Conservation (phyloP, 2,329 filamentous ascomycete species). For the Stachybotrys chartarum region DNA sequence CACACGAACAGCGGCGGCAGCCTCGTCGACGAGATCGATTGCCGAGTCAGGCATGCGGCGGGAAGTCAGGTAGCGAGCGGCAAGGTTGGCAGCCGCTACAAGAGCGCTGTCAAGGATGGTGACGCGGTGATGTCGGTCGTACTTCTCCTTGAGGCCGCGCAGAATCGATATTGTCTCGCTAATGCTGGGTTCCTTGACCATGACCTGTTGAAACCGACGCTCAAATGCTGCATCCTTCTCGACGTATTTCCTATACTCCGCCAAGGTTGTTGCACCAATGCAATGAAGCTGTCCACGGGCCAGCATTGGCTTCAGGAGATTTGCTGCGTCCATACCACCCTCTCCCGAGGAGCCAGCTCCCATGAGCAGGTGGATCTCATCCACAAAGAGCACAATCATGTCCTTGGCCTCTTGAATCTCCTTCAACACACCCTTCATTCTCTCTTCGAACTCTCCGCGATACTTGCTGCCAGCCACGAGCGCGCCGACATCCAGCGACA, state of each 20-base stretch:
- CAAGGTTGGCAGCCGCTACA: slow-evolving; percentile 83
- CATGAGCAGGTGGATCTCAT: slow-evolving; percentile 98
- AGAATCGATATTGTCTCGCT: slow-evolving; percentile 93
- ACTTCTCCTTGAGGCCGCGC: slow-evolving; percentile 95
- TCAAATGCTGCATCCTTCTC: slow-evolving; percentile 98
- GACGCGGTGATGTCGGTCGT: slow-evolving; percentile 97
- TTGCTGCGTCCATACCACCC: slow-evolving; percentile 97
- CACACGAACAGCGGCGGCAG: slow-evolving; percentile 91
- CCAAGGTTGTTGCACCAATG: slow-evolving; percentile 91
- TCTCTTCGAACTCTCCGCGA: slow-evolving; percentile 95
- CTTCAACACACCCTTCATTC: slow-evolving; percentile 98
- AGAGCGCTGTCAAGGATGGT: slow-evolving; percentile 93
- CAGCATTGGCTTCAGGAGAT: slow-evolving; percentile 96
- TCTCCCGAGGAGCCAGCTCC: slow-evolving; percentile 90
- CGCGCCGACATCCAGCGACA: slow-evolving; percentile 91
- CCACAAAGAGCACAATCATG: slow-evolving; percentile 95
- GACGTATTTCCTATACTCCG: slow-evolving; percentile 97
- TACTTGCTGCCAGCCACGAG: slow-evolving; percentile 97
- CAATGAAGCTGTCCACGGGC: slow-evolving; percentile 95
- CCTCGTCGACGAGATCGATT: slow-evolving; percentile 93
- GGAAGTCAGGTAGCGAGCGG: slow-evolving; percentile 86
- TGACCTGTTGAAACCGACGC: slow-evolving; percentile 94
- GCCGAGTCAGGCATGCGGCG: slow-evolving; percentile 91
- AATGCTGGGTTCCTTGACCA: slow-evolving; percentile 90
- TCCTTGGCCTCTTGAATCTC: slow-evolving; percentile 93